A percentile compares a stretch with the other conserved stretches of the same genome.
phyloP scores from a whole-genome alignment of 2,329 filamentous ascomycete genomes.

The Ophioceras dolichostomum region DNA sequence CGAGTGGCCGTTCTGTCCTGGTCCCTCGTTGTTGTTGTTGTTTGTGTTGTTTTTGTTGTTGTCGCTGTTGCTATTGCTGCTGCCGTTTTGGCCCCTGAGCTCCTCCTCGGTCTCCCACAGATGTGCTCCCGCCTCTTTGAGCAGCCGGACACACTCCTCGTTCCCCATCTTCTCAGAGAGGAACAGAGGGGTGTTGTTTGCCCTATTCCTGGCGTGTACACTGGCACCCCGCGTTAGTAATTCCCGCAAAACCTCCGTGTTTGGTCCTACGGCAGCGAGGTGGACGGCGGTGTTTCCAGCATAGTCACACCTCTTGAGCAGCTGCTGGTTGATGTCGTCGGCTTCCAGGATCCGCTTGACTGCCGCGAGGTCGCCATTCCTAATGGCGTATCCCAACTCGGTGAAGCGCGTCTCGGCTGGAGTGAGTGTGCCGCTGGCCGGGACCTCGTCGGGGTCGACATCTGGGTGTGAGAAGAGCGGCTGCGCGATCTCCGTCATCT shows the following conservation, averaged over 20 bases:
- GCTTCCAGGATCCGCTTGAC: slow-evolving; percentile 56
- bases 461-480: slow-evolving; percentile 67
- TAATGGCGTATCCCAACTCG: slow-evolving; percentile 68
- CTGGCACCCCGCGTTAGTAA: slow-evolving; percentile 50
- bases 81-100: too few species aligned
- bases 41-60: not conserved
- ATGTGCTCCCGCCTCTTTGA: slow-evolving; percentile 47
- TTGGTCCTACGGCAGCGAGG: slow-evolving; percentile 42
- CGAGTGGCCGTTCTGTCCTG: slow-evolving; percentile 1
- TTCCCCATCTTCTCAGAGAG: slow-evolving; percentile 47
- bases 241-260: slow-evolving; percentile 42
- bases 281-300: slow-evolving; percentile 63
- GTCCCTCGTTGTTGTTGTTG: not conserved
- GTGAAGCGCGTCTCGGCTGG: slow-evolving; percentile 52
- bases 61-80: slow-evolving; percentile 1
- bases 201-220: slow-evolving; percentile 52
- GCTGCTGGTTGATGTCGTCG: slow-evolving; percentile 38
- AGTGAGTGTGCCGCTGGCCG: slow-evolving; percentile 29
- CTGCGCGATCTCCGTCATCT: slow-evolving; percentile 65
- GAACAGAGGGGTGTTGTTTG: slow-evolving; percentile 54
- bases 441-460: slow-evolving; percentile 40
- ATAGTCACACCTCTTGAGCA: slow-evolving; percentile 68
- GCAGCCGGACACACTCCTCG: slow-evolving; percentile 36
- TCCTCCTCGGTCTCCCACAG: slow-evolving; percentile 44
- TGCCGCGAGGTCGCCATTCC: slow-evolving; percentile 52